Evolutionary conservation across 768 basidiomycete genomes (phyloP).

Genomic region (Pulveroboletus sp.): DNA sequence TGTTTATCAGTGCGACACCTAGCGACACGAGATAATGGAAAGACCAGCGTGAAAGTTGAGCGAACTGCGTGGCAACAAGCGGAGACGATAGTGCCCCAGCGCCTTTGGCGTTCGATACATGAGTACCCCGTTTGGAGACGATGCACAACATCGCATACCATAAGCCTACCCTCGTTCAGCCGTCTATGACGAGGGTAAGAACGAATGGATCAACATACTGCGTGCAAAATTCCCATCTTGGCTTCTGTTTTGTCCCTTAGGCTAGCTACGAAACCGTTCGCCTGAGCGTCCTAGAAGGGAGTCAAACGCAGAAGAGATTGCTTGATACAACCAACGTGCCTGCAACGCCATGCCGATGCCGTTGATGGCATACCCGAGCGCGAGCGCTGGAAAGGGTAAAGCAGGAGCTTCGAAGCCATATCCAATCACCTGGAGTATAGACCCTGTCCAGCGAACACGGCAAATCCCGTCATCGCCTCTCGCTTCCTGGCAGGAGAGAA

Average conservation of each 20-base stretch:
- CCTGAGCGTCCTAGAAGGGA: conserved; percentile 39
- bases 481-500: background rate
- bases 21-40: conserved; percentile 74
- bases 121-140: conserved; percentile 2
- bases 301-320: background rate
- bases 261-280: conserved; percentile 42
- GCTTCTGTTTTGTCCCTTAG: conserved; percentile 34
- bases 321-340: conserved; percentile 28
- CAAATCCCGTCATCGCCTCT: background rate
- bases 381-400: conserved; percentile 43
- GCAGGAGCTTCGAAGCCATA: conserved; percentile 38
- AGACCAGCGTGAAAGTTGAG: conserved; percentile 61
- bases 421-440: conserved; percentile 27
- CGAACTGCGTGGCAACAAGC: conserved; percentile 77
- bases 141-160: conserved; percentile 25
- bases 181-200: conserved; percentile 11
- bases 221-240: conserved; percentile 42
- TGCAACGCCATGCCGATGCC: conserved; percentile 43
- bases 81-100: conserved; percentile 65
- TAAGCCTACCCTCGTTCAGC: conserved; percentile 19
- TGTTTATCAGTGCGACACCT: conserved; percentile 58
- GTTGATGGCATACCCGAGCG: conserved; percentile 38
- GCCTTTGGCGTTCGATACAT: conserved; percentile 36
- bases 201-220: conserved; percentile 29
- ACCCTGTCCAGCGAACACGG: conserved; percentile 13